Evolutionary conservation across 371 early-diverging fungal genomes (phyloP).

Genomic region (Mortierella sp.): DNA sequence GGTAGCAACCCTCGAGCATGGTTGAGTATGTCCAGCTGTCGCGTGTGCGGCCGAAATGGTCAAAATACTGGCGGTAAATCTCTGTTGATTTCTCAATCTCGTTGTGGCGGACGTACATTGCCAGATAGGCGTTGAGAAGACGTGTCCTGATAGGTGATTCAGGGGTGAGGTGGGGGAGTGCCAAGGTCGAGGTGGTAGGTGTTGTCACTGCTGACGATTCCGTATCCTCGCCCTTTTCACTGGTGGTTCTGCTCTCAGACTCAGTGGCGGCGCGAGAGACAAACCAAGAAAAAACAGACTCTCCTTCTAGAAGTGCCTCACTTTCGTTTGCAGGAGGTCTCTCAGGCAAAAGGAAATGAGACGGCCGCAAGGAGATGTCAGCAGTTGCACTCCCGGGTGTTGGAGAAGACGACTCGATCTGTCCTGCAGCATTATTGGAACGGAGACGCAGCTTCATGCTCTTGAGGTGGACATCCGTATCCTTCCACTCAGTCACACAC

Average conservation of each 20-base stretch:
- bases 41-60: slow-evolving; percentile 59
- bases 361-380: slow-evolving; percentile 32
- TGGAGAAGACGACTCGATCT: slow-evolving; percentile 16
- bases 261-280: slow-evolving; percentile 37
- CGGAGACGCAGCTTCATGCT: slow-evolving; percentile 32
- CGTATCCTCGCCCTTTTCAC: not conserved
- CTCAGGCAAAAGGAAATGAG: slow-evolving; percentile 49
- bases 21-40: slow-evolving; percentile 72
- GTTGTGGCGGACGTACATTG: slow-evolving; percentile 71
- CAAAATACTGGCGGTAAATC: slow-evolving; percentile 65
- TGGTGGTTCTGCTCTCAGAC: not conserved
- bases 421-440: not conserved
- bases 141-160: slow-evolving; percentile 62
- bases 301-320: slow-evolving; percentile 62
- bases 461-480: slow-evolving; percentile 50
- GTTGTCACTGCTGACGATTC: not conserved
- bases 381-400: slow-evolving; percentile 3
- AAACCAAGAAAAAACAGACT: slow-evolving; percentile 60
- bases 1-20: slow-evolving; percentile 67
- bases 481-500: slow-evolving; percentile 73
- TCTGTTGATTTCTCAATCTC: slow-evolving; percentile 61
- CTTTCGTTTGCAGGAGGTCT: slow-evolving; percentile 61
- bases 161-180: slow-evolving; percentile 46
- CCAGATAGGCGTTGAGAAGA: slow-evolving; percentile 73
- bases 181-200: not conserved